Evolutionary conservation across 2,329 filamentous ascomycete genomes (phyloP).

Genomic region (Ophiostoma angusticollis): DNA sequence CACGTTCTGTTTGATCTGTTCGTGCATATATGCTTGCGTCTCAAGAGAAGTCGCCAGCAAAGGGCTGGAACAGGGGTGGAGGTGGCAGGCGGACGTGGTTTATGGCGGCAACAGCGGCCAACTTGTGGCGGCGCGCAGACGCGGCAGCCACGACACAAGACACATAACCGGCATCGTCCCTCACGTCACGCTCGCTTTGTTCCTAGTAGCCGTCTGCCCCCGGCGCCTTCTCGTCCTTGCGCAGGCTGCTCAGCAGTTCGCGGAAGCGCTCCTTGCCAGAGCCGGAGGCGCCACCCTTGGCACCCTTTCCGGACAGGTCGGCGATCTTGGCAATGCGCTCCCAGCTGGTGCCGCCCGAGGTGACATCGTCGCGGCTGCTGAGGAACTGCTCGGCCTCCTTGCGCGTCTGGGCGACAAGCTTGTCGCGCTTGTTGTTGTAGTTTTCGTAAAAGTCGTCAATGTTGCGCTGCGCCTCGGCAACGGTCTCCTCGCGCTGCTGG

Average conservation of each 20-base stretch:
- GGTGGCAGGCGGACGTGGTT: no score
- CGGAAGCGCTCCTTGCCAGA: conserved; percentile 95
- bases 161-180: no score
- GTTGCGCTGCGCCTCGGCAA: conserved; percentile 81
- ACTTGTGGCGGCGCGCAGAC: no score
- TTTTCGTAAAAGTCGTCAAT: conserved; percentile 99
- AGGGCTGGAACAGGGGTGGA: no score
- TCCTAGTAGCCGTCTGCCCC: conserved; percentile 49
- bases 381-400: conserved; percentile 92
- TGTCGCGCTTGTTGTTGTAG: conserved; percentile 97
- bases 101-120: no score
- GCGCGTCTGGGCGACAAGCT: conserved; percentile 74
- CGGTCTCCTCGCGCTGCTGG: conserved; percentile 68
- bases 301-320: conserved; percentile 90
- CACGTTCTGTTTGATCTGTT: no score
- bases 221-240: conserved; percentile 82
- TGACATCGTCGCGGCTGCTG: conserved; percentile 77
- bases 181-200: no score
- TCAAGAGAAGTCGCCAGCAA: no score
- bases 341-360: conserved; percentile 93
- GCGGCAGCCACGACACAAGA: no score
- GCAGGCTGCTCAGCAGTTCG: conserved; percentile 72
- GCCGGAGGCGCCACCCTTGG: conserved; percentile 72
- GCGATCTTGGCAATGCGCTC: conserved; percentile 95
- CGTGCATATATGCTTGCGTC: no score